Percentiles rank a stretch among this genome's conserved stretches.
Evolutionary conservation across 148 eudicot genomes (phyloP).

Genomic region (Polygonum aviculare): DNA sequence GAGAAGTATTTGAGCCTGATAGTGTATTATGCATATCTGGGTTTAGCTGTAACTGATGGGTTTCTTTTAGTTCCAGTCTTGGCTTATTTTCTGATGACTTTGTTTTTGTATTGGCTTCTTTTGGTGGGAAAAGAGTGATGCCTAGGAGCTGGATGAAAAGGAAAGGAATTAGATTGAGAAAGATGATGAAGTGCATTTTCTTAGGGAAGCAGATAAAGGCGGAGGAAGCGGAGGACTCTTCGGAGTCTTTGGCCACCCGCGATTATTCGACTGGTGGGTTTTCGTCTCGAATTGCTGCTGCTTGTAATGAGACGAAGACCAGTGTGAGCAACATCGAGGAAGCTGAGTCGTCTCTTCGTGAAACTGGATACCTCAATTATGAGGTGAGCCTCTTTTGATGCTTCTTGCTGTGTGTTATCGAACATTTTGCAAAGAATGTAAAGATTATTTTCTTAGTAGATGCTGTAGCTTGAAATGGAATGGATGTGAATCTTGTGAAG

Average conservation of each 20-base stretch:
- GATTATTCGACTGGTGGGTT: slow-evolving; percentile 58
- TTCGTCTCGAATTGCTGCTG: slow-evolving; percentile 37
- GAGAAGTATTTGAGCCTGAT: neutral
- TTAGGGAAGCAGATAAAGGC: slow-evolving; percentile 50
- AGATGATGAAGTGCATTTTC: slow-evolving; percentile 73
- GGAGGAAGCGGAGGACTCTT: slow-evolving; percentile 47
- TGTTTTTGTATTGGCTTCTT: neutral
- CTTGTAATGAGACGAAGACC: slow-evolving; percentile 28
- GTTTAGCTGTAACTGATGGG: neutral
- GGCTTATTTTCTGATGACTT: neutral
- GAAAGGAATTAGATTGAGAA: slow-evolving; percentile 26
- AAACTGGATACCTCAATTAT: slow-evolving; percentile 71
- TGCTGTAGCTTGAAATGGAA: neutral
- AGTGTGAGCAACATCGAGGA: slow-evolving; percentile 56
- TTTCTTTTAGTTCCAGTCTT: neutral
- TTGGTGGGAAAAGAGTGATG: slow-evolving; percentile 24
- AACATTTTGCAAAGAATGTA: neutral
- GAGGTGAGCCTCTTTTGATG: slow-evolving; percentile 43
- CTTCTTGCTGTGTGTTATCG: neutral
- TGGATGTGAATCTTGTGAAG: neutral
- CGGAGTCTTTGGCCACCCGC: slow-evolving; percentile 63
- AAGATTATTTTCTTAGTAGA: neutral
- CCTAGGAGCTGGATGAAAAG: slow-evolving; percentile 27
- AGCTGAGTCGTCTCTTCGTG: slow-evolving; percentile 88
- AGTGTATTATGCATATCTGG: neutral